Conservation (phyloP, 352 stramenopile genomes). For the Nothophytophthora sp. region DNA sequence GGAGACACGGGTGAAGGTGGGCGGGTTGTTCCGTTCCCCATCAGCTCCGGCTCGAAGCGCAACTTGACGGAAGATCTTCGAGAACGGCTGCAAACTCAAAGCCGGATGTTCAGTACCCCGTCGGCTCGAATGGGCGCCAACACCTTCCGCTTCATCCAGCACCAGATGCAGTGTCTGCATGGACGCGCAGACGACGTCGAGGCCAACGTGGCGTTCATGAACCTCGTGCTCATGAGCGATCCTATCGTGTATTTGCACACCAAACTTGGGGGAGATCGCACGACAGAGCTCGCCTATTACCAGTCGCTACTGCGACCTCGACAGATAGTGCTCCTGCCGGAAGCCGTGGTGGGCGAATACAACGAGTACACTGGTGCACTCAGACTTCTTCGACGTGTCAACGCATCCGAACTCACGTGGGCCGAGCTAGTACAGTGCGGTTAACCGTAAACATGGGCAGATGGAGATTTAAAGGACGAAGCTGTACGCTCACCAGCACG, state of each 20-base stretch:
- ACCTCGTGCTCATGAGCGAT: constrained; percentile 33
- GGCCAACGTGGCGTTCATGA: constrained; percentile 30
- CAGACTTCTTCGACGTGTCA: constrained; percentile 1
- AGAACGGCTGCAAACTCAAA: neutral
- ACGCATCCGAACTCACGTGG: constrained; percentile 3
- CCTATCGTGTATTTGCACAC: constrained; percentile 20
- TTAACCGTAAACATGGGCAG: neutral
- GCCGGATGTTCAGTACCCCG: constrained; percentile 1
- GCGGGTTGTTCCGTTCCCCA: constrained; percentile 8
- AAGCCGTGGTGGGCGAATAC: neutral
- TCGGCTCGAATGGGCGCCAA: constrained; percentile 1
- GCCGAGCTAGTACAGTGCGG: constrained; percentile 17
- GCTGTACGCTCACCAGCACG: no score
- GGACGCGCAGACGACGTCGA: constrained; percentile 8
- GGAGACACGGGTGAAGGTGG: neutral
- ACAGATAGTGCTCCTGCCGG: constrained; percentile 9
- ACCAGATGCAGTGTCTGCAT: constrained; percentile 16
- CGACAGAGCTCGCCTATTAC: constrained; percentile 9
- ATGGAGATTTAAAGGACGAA: neutral
- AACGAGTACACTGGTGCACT: constrained; percentile 15
- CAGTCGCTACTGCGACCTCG: constrained; percentile 5
- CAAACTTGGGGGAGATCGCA: neutral
- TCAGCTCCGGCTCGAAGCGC: constrained; percentile 9
- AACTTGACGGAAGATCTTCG: constrained; percentile 2
- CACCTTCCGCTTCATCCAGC: constrained; percentile 11